Evolutionary conservation across 2,329 filamentous ascomycete species (phyloP).

Genomic region (Trichoderma asperellum): DNA sequence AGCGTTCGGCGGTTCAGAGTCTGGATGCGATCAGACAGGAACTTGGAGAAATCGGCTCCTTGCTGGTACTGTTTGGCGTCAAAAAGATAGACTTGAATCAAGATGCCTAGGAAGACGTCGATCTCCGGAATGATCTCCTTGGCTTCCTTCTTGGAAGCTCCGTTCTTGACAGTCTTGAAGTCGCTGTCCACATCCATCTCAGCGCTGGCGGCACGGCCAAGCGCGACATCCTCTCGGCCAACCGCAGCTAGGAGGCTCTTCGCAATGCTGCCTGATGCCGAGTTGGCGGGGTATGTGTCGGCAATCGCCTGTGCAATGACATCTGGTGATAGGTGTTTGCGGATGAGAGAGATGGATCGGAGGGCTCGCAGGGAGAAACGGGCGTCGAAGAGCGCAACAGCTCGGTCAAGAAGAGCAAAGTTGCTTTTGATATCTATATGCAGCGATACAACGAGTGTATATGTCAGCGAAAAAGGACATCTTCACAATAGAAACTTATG

Average conservation of each 20-base stretch:
- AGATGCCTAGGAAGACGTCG: conserved; percentile 84
- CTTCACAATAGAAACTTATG: neutral
- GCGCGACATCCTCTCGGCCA: conserved; percentile 66
- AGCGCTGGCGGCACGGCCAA: conserved; percentile 59
- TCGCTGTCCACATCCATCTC: conserved; percentile 78
- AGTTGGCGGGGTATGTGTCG: conserved; percentile 71
- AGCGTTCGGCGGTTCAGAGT: conserved; percentile 89
- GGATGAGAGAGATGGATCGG: conserved; percentile 91
- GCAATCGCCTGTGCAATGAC: conserved; percentile 80
- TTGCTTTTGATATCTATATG: conserved; percentile 87
- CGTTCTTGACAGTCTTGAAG: conserved; percentile 57
- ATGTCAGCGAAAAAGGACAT: conserved; percentile 20
- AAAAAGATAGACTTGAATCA: conserved; percentile 84
- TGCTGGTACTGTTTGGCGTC: conserved; percentile 80
- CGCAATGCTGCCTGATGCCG: conserved; percentile 65
- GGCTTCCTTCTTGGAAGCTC: conserved; percentile 61
- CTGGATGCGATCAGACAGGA: conserved; percentile 83
- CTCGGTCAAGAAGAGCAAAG: conserved; percentile 87
- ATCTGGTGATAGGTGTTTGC: conserved; percentile 84
- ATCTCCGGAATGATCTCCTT: conserved; percentile 86
- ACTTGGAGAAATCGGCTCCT: conserved; percentile 82
- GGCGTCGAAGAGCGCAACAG: conserved; percentile 89
- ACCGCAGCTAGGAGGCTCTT: conserved; percentile 72
- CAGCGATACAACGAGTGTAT: conserved; percentile 32
- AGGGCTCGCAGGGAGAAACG: conserved; percentile 93